These are phyloP conservation scores for Pseudocercospora fijiensis DNA, from an alignment of 2,329 filamentous ascomycete genomes.

Conservation along the genomic window DNA sequence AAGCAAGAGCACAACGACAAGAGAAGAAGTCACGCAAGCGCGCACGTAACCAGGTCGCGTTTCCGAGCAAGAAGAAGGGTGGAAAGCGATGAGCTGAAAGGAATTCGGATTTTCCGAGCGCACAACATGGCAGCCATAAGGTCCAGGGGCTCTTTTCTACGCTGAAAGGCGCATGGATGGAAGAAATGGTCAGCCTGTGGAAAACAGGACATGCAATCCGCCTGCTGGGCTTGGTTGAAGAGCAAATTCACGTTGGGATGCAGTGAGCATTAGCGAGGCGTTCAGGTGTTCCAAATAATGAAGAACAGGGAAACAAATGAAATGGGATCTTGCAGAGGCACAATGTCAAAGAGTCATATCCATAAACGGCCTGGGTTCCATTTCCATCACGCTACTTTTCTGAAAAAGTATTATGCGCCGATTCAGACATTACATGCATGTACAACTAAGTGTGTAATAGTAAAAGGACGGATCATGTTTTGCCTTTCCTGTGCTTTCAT, in stretches of 20 bases:
- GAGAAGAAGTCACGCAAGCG: constrained; percentile 41
- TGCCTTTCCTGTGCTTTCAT: neutral
- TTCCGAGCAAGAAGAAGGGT: constrained; percentile 33
- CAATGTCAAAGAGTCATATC: neutral
- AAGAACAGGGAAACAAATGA: neutral
- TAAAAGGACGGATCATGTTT: neutral
- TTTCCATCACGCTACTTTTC: neutral
- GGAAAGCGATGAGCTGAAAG: constrained; percentile 33
- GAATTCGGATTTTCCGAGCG: too few species aligned
- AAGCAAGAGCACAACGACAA: constrained; percentile 38
- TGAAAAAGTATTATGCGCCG: neutral
- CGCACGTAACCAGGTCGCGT: constrained; percentile 42
- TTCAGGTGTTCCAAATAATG: neutral
- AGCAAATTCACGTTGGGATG: too few species aligned
- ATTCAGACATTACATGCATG: neutral
- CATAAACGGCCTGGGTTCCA: neutral
- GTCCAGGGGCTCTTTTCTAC: too few species aligned
- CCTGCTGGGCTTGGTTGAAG: too few species aligned
- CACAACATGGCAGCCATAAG: too few species aligned
- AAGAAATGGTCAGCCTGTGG: too few species aligned
- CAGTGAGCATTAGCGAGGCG: neutral
- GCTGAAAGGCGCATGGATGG: too few species aligned
- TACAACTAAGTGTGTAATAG: neutral
- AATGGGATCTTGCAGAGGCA: neutral
- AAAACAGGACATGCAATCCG: too few species aligned